Percentiles rank a stretch among this genome's conserved stretches.
Evolutionary conservation across 768 basidiomycete species (phyloP).

Genomic region (Serendipita sp.): DNA sequence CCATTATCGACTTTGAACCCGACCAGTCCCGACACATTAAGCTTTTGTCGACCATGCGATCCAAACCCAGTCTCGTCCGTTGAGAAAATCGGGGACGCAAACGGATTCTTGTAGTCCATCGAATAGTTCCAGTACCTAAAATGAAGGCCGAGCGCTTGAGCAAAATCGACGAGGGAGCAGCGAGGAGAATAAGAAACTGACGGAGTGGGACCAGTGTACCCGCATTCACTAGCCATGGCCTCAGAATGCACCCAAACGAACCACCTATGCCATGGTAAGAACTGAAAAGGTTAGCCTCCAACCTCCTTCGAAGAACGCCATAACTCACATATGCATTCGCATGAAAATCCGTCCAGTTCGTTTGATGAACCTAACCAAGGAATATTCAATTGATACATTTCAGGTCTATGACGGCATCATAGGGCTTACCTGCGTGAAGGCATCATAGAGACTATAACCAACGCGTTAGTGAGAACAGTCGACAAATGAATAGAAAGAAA

Average conservation of each 20-base stretch:
- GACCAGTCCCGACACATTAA: not conserved
- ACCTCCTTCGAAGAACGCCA: no score
- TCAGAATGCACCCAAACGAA: not conserved
- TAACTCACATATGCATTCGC: not conserved
- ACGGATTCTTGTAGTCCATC: not conserved
- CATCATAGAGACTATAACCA: not conserved
- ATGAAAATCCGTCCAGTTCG: not conserved
- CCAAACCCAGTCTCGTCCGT: not conserved
- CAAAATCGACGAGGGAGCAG: not conserved
- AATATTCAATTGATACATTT: not conserved
- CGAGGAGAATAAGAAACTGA: not conserved
- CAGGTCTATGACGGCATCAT: not conserved
- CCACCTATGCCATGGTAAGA: constrained; percentile 4
- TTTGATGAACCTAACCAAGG: not conserved
- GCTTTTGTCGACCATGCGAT: not conserved
- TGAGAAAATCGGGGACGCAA: not conserved
- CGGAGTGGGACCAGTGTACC: not conserved
- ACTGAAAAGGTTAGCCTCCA: not conserved
- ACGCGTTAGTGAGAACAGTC: not conserved
- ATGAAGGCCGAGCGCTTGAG: not conserved
- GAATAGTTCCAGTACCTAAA: constrained; percentile 4
- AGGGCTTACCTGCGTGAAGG: not conserved
- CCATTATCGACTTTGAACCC: constrained; percentile 4
- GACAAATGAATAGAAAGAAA: not conserved
- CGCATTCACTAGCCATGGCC: not conserved